phyloP scores from a whole-genome alignment of 192 early-diverging fungal genomes.

The Linnemannia elongata region DNA sequence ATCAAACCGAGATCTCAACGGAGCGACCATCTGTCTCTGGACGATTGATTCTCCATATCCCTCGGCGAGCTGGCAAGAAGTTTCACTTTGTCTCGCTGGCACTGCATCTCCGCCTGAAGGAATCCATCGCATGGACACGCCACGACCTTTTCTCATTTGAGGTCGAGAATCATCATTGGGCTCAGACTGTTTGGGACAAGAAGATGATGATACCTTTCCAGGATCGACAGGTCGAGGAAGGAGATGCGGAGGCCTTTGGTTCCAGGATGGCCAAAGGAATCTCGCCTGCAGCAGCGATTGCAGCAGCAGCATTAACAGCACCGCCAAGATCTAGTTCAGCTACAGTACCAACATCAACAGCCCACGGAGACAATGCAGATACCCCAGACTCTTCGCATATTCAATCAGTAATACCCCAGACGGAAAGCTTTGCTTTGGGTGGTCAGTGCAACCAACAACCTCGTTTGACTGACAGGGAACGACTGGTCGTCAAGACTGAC shows the following conservation, averaged over 20 bases:
- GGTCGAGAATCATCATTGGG: slow-evolving; percentile 33
- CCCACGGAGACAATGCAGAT: neutral
- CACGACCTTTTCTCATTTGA: slow-evolving; percentile 43
- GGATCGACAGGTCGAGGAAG: slow-evolving; percentile 33
- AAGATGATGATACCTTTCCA: slow-evolving; percentile 24
- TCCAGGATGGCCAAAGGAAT: neutral
- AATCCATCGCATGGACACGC: slow-evolving; percentile 36
- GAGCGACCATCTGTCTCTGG: slow-evolving; percentile 33
- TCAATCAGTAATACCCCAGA: neutral
- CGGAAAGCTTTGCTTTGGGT: neutral
- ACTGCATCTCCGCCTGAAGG: slow-evolving; percentile 43
- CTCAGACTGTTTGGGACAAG: slow-evolving; percentile 47
- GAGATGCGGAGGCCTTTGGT: neutral
- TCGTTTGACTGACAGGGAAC: neutral
- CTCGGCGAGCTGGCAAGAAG: slow-evolving; percentile 16
- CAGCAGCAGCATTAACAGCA: neutral
- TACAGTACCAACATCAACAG: neutral
- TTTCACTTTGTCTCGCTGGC: slow-evolving; percentile 48
- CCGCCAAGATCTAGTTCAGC: neutral
- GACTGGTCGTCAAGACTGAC: neutral
- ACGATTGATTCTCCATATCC: slow-evolving; percentile 31
- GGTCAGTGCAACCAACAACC: neutral
- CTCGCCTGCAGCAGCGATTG: slow-evolving; percentile 9
- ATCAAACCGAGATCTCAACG: slow-evolving; percentile 28
- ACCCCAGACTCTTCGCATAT: neutral